phyloP scores from a whole-genome alignment of 2,329 filamentous ascomycete species.

The Xylariales sp. region DNA sequence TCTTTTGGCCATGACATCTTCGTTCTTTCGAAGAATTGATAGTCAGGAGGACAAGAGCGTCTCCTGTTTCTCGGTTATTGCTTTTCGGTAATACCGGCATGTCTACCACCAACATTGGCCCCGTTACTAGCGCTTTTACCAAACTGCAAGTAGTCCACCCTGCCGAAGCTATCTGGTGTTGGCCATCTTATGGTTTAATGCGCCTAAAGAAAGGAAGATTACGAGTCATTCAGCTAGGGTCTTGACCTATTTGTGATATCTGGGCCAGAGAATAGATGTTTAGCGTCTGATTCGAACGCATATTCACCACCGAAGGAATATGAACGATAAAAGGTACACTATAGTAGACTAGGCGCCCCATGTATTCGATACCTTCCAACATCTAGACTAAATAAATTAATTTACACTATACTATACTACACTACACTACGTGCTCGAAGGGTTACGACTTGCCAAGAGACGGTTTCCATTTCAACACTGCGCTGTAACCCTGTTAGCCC shows the following conservation, averaged over 20 bases:
- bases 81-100: conserved; percentile 9
- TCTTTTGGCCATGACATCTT: conserved; percentile 8
- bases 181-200: conserved; percentile 8
- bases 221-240: conserved; percentile 4
- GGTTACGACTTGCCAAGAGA: conserved; percentile 29
- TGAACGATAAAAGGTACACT: neutral
- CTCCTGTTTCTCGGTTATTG: conserved; percentile 20
- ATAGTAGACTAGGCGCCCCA: neutral
- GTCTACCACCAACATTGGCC: conserved; percentile 14
- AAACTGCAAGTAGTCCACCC: neutral
- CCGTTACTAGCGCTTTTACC: neutral
- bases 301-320: neutral
- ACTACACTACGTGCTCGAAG: conserved; percentile 6
- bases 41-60: conserved; percentile 1
- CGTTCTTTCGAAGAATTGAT: conserved; percentile 7
- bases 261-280: neutral
- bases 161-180: conserved; percentile 13
- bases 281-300: conserved; percentile 14
- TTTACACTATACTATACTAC: too few species aligned
- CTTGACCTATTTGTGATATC: conserved; percentile 3
- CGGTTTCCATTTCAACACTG: conserved; percentile 26
- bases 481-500: conserved; percentile 33
- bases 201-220: conserved; percentile 4
- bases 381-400: conserved; percentile 1
- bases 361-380: too few species aligned